These are phyloP conservation scores for Flueggea neowawraea DNA, from an alignment of 441 rosid genomes.

Conservation along the genomic window DNA sequence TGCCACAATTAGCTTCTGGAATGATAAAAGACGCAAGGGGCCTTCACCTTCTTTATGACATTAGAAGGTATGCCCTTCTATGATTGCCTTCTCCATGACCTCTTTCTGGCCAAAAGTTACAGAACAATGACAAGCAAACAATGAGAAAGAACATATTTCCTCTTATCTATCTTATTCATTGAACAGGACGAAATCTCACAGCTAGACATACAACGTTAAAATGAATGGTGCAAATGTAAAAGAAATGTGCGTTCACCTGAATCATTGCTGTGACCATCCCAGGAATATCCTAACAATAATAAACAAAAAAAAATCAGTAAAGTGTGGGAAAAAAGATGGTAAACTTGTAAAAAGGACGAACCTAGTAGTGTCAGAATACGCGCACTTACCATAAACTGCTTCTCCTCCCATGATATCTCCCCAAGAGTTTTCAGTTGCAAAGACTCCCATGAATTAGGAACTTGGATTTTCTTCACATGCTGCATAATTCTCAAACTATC, in stretches of 20 bases:
- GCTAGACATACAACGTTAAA: too few relatives aligned
- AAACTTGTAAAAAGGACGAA: background rate
- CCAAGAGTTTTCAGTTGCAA: conserved; percentile 34
- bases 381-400: conserved; percentile 46
- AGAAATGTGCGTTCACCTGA: conserved; percentile 41
- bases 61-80: conserved; percentile 28
- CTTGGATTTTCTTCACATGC: conserved; percentile 67
- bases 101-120: conserved; percentile 35
- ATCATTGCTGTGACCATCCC: conserved; percentile 68
- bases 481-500: conserved; percentile 85
- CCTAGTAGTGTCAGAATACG: background rate
- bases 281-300: conserved; percentile 40
- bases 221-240: background rate
- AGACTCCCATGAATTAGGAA: conserved; percentile 54
- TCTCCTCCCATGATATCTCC: conserved; percentile 72
- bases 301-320: background rate
- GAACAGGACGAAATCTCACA: too few relatives aligned
- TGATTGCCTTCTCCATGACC: conserved; percentile 54
- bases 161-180: too few relatives aligned
- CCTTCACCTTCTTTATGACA: conserved; percentile 3
- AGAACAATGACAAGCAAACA: background rate
- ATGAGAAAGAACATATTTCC: background rate
- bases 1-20: background rate
- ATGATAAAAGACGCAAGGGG: background rate
- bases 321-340: background rate